Base-by-base conservation (phyloP, 83 land plant genomes). In the Isoetes engelmannii region DNA sequence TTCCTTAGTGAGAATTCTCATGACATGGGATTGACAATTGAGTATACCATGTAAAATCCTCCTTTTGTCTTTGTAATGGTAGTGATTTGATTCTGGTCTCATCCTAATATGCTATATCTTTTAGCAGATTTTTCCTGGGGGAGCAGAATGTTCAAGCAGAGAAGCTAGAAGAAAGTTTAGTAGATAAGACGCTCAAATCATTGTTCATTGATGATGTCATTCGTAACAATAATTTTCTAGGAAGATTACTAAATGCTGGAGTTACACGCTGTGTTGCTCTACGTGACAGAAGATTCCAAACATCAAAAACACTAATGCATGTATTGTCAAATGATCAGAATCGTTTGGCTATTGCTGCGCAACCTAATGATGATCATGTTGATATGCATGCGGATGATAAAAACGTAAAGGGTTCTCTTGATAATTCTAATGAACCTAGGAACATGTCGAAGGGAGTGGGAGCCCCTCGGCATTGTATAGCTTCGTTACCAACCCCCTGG, bases 71-170 rank as follows among this genome's bases (percentile, higher is more conserved):
- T n/a, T 68, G 21, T n/a, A 41, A 19, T 48, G 17, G 43, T 10
- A 45, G 44, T 44, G 5, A 19, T 61, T 45, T 44, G 69, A n/a
- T 45, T 6, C 64, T 69, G 48, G 15, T 46, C 10, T 19, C 8
- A 18, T 45, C n/a, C 41, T 17, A n/a, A 18, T 37, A 9, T 70
- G 48, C 17, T 13, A 10, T 63, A 66, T 44, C 50, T 19, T 43
- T 61, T 43, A 45, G 44, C 49, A 72, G 82, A 62, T 75, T 79
- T 44, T 66, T 85, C 12, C 73, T 77, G 48, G 91, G 87, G 57
- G 80, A 69, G 17, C 84, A 94, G 57, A 92, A 87, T 73, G 86
- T 97, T 13, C 87, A 97, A 4, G 61, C 82, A 49, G 86, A 84
- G 63, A 85, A 86, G 68, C 85, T 82, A 21, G 84, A 79, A 62